phyloP scores from a whole-genome alignment of 202 grass and related monocot species.

The Eragrostis tef region DNA sequence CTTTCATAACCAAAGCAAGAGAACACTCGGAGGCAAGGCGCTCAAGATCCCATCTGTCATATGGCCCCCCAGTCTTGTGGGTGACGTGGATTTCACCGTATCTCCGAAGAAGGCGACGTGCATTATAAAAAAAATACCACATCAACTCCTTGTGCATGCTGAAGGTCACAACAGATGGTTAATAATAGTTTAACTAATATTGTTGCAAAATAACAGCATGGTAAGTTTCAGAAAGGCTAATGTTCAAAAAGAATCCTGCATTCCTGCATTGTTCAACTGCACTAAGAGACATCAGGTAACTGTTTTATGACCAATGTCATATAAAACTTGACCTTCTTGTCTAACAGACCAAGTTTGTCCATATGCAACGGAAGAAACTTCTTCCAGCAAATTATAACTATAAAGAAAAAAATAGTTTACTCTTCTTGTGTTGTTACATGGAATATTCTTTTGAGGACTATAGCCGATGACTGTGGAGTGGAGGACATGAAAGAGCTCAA shows the following conservation, averaged over 20 bases:
- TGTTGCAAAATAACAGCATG: neutral
- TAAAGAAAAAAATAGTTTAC: constrained; percentile 1
- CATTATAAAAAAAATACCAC: constrained; percentile 52
- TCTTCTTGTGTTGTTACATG: constrained; percentile 1
- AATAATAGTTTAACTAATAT: neutral
- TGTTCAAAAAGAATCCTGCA: neutral
- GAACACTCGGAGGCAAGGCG: constrained; percentile 45
- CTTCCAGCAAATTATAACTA: neutral
- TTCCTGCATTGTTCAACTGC: neutral
- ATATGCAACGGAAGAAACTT: constrained; percentile 23
- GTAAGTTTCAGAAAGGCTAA: neutral
- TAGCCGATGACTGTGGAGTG: neutral
- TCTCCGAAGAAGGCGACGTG: constrained; percentile 49
- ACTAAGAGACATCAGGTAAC: neutral
- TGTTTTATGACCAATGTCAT: neutral
- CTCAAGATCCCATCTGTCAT: constrained; percentile 50
- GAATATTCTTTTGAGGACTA: neutral
- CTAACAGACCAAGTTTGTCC: neutral
- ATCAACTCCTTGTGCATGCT: constrained; percentile 54
- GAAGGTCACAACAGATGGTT: neutral
- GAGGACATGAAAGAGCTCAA: neutral
- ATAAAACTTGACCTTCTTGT: constrained; percentile 13
- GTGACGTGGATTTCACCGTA: constrained; percentile 60
- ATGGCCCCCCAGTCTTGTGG: constrained; percentile 44
- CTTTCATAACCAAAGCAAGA: constrained; percentile 43